Evolutionary conservation across 2,329 filamentous ascomycete genomes (phyloP).

Genomic region (Fusarium sp.): DNA sequence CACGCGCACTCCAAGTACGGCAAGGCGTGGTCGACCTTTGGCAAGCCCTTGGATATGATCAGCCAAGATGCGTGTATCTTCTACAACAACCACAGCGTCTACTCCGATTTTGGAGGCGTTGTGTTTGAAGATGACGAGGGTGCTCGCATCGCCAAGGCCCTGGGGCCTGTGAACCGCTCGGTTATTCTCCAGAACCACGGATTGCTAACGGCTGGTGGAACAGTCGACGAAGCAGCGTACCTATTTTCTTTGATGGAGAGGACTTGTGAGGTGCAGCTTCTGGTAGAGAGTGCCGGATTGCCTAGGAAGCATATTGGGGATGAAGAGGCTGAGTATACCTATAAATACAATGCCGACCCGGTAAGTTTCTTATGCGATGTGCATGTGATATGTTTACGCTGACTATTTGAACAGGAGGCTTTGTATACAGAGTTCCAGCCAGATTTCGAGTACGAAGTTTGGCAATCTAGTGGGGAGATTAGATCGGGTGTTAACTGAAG

Average conservation of each 20-base stretch:
- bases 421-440: slow-evolving; percentile 56
- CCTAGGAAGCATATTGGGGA: slow-evolving; percentile 53
- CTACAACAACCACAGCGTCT: slow-evolving; percentile 71
- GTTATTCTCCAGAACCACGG: slow-evolving; percentile 77
- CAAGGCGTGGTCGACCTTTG: slow-evolving; percentile 74
- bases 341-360: slow-evolving; percentile 52
- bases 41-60: slow-evolving; percentile 71
- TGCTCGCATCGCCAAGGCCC: slow-evolving; percentile 67
- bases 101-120: slow-evolving; percentile 73
- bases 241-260: slow-evolving; percentile 63
- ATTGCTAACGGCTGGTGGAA: slow-evolving; percentile 72
- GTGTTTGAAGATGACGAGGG: slow-evolving; percentile 75
- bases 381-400: background rate
- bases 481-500: slow-evolving; percentile 28
- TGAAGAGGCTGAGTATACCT: slow-evolving; percentile 59
- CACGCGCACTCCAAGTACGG: slow-evolving; percentile 73
- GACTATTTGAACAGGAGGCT: slow-evolving; percentile 44
- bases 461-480: slow-evolving; percentile 50
- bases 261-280: slow-evolving; percentile 54
- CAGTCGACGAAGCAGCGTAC: slow-evolving; percentile 78
- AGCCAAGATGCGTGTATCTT: slow-evolving; percentile 73
- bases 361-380: slow-evolving; percentile 25
- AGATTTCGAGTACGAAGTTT: slow-evolving; percentile 55
- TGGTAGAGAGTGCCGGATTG: slow-evolving; percentile 51
- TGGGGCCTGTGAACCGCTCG: slow-evolving; percentile 67